Evolutionary conservation across 1,284 basidiomycete species (phyloP), one percentile per base, ranked within the genome.

Genomic region (Irpex lacteus): DNA sequence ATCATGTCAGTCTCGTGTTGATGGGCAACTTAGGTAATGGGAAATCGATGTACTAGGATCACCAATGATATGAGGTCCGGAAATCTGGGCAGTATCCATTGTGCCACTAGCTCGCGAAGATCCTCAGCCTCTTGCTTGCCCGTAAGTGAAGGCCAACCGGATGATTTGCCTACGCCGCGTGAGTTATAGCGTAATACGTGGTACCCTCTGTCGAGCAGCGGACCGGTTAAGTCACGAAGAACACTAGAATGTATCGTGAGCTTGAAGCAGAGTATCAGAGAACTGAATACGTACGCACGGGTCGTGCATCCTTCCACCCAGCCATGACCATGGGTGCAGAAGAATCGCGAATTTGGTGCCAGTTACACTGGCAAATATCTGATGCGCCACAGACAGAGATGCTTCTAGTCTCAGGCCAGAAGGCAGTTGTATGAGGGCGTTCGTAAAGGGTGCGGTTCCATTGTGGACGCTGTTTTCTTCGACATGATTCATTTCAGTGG

Each of bases 261-360:
- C 32, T 26, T 26, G 26, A 26, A 13, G 59, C 19, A 58, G 15
- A 15, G 8, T 49, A 21, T 19, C 61, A 40, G 7, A 32, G 54
- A 11, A 9, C 3, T 47, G 34, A 18, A 32, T 53, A 56, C 15
- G 59, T 18, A 81, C 90, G 71, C 72, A 92, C 91, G 87, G 83
- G 70, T 93, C 91, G 66, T 85, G 73, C 85, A 88, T 90, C 62
- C 76, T 80, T 4, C 91, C 91, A 4, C 91, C 91, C 0, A 93
- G 79, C 82, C 90, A 87, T 15, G 89, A 88, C 90, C 90, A 93
- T 9, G 91, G 91, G 70, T 93, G 91, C 13, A 91, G 76, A 66
- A 86, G 86, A 8, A 93, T 74, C 0, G 87, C 90, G 5, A 88
- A 72, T 65, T 83, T 86, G 26, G 49, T 55, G 5, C 26, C 26